These are phyloP conservation scores for Cladobotryum protrusum DNA, from an alignment of 2,329 filamentous ascomycete species.

Conservation along the genomic window DNA sequence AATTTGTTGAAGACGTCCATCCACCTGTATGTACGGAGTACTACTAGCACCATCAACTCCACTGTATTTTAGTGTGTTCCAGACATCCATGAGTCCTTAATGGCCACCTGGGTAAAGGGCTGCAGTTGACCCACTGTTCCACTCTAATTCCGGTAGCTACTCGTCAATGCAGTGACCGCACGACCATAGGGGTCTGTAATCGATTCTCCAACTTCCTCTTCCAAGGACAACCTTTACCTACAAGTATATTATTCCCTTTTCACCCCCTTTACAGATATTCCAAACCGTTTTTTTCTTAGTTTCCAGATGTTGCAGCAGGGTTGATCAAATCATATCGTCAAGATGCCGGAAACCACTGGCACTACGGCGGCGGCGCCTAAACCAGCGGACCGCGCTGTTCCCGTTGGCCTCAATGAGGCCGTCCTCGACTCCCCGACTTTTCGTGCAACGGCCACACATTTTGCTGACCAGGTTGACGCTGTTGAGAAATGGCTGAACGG, in stretches of 20 bases:
- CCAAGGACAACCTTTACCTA: too few species aligned
- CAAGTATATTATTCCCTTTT: neutral
- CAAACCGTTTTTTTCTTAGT: neutral
- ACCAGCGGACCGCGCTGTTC: slow-evolving; percentile 41
- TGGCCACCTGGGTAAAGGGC: too few species aligned
- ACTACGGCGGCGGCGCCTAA: slow-evolving; percentile 14
- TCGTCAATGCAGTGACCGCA: too few species aligned
- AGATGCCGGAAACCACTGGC: slow-evolving; percentile 11
- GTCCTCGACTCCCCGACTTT: slow-evolving; percentile 95
- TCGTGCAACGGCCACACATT: slow-evolving; percentile 78
- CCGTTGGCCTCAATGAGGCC: slow-evolving; percentile 88
- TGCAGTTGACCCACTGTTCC: too few species aligned
- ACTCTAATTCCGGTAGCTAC: too few species aligned
- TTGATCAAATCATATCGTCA: neutral
- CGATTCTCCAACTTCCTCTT: too few species aligned
- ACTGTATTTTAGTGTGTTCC: too few species aligned
- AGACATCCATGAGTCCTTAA: too few species aligned
- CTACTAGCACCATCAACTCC: too few species aligned
- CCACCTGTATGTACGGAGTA: neutral
- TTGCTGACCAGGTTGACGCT: slow-evolving; percentile 83
- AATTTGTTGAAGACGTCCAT: neutral
- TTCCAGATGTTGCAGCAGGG: neutral
- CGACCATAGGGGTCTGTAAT: too few species aligned
- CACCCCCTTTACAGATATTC: neutral
- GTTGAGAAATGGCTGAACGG: slow-evolving; percentile 85